Percentiles rank a stretch among this genome's conserved stretches.
phyloP scores from a whole-genome alignment of 305 asterid genomes.

The Fraxinus angustifolia region DNA sequence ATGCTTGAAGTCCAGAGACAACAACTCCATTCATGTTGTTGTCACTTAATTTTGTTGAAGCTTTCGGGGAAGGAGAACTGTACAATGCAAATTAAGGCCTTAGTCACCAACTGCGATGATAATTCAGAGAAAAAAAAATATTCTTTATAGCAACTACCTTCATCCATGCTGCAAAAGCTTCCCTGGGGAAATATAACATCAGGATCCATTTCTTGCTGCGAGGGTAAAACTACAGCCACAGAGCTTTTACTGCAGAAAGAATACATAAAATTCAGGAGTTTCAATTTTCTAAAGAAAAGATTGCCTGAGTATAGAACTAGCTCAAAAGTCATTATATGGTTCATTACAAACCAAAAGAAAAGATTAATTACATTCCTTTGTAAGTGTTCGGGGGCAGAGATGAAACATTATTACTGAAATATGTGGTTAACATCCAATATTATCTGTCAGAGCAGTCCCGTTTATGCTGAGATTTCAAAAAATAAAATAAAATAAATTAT shows the following conservation, averaged over 20 bases:
- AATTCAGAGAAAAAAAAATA: not conserved
- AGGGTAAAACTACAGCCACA: constrained; percentile 55
- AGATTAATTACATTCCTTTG: not conserved
- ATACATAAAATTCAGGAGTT: constrained; percentile 17
- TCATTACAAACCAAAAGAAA: not conserved
- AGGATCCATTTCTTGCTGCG: constrained; percentile 58
- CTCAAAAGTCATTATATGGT: not conserved
- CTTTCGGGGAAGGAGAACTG: constrained; percentile 66
- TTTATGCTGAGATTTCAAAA: not conserved
- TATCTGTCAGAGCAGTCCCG: not conserved
- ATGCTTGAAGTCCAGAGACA: constrained; percentile 21
- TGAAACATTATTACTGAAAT: not conserved
- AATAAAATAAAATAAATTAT: not conserved
- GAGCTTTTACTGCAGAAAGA: constrained; percentile 61
- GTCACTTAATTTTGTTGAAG: constrained; percentile 36
- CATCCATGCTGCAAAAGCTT: constrained; percentile 64
- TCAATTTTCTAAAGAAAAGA: constrained; percentile 4
- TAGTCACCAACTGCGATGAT: not conserved
- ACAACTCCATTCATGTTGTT: constrained; percentile 13
- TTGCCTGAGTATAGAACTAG: constrained; percentile 8
- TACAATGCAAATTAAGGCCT: constrained; percentile 24
- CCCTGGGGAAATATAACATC: constrained; percentile 56
- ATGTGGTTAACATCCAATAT: not conserved
- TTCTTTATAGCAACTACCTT: constrained; percentile 41
- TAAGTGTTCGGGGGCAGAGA: not conserved